Evolutionary conservation across 495 filamentous ascomycete genomes (phyloP), one percentile per base, ranked within the genome.

Genomic region (Penicillium manginii): DNA sequence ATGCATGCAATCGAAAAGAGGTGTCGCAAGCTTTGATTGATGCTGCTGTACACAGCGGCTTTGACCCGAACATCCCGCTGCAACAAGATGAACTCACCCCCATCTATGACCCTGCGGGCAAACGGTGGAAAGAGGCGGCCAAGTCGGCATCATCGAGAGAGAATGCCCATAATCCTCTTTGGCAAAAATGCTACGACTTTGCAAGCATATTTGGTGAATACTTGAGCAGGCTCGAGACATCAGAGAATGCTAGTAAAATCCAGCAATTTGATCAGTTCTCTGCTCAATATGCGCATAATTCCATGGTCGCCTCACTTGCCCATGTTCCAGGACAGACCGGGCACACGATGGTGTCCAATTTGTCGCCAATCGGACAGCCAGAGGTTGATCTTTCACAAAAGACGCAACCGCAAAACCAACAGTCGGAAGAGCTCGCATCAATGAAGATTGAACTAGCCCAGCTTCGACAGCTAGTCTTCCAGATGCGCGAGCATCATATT

Each of bases 121-220:
- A 54, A 4, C 71, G 71, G 43, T 78, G 75, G 75, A 42, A 49
- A 17, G 49, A 54, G 4, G 72, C 69, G n/a, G 71, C 65, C 18
- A 50, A 60, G 14, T 22, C 46, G 35, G 52, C 57, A 22, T 42
- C 64, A 9, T n/a, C 26, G 15, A 48, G 17, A 4, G 50, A 67
- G 17, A 60, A 62, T 15, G 47, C 60, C 17, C 31, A 70, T 29
- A 61, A 58, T 11, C 67, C 59, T 19, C 48, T 64, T 11, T 74
- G 63, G 63, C 73, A 79, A 43, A 79, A 73, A 59, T 79, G 65
- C 52, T 67, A 68, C 23, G 55, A 62, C 21, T 80, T 77, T 58
- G 71, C 62, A 33, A 63, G 64, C 50, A 55, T 60, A 2, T 61
- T 72, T 42, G 62, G 63, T 17, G 64, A 72, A 11, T 59, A 68